Percentiles rank a stretch among this genome's conserved stretches.
phyloP scores from a whole-genome alignment of 2,329 filamentous ascomycete species.

The Xylaria sp. region DNA sequence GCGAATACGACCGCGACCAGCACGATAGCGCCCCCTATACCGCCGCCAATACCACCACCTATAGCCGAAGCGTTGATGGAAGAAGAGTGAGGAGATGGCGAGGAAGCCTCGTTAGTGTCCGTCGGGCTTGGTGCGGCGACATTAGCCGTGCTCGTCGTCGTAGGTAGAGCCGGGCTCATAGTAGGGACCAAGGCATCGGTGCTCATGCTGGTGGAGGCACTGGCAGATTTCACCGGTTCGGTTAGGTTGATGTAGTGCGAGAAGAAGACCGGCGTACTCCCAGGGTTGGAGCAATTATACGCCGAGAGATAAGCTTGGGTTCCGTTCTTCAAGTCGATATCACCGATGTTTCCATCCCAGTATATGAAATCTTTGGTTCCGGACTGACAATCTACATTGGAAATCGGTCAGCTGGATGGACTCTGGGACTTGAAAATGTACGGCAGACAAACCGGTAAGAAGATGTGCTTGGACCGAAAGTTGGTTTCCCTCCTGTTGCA shows the following conservation, averaged over 20 bases:
- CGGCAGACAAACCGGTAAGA: slow-evolving; percentile 1
- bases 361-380: slow-evolving; percentile 19
- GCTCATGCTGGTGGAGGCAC: background rate
- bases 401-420: background rate
- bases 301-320: slow-evolving; percentile 27
- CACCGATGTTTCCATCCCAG: slow-evolving; percentile 36
- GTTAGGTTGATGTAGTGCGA: slow-evolving; percentile 39
- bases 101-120: background rate
- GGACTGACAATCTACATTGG: background rate
- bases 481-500: slow-evolving; percentile 9
- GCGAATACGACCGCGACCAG: background rate
- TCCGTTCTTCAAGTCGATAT: slow-evolving; percentile 36
- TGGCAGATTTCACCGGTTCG: background rate
- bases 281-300: background rate
- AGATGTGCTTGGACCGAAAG: background rate
- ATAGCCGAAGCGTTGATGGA: slow-evolving; percentile 26
- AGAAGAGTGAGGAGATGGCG: background rate
- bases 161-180: background rate
- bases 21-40: background rate
- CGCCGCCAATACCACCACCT: slow-evolving; percentile 23
- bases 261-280: slow-evolving; percentile 28
- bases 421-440: background rate
- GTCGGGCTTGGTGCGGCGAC: background rate
- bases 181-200: background rate
- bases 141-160: background rate